Evolutionary conservation across 345 rosid genomes (phyloP), one percentile per base, ranked within the genome.

Genomic region (Trapa incisa): DNA sequence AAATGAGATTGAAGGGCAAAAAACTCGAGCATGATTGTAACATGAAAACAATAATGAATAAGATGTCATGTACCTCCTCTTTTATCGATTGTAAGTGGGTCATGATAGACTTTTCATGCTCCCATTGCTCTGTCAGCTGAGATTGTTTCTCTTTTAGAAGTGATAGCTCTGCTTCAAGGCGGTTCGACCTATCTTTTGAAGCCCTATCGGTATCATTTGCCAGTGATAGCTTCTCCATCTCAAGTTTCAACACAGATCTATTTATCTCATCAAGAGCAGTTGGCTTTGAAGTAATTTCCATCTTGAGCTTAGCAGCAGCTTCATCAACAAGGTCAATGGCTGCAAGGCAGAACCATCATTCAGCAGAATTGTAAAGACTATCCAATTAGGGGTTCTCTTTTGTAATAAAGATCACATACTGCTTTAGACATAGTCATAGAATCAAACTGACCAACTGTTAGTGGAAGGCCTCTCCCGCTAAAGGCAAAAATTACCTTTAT

Each of bases 221-320:
- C 52, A 95, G 97, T 41, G 98, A 95, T 0, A 95, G 84, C 77
- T 91, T 89, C 85, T 95, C 99, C 98, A 91, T 91, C 82, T 95
- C 99, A 38, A 95, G 82, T 76, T 95, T 95, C 77, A 91, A 66
- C 47, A 95, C 98, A 0, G 98, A 78, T 17, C 98, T 91, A 75
- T 95, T 85, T 66, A 95, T 91, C 81, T 89, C 99, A 70, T 95
- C 98, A 5, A 95, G 98, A 58, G 91, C 94, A 68, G 96, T 91
- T 60, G 99, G 99, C 74, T 95, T 95, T 37, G 99, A 91, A 63
- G 99, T 95, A 66, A 95, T 95, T 72, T 91, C 99, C 99, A 95
- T 95, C 77, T 95, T 95, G 79, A 95, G 70, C 76, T 95, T 91
- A 48, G 99, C 98, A 5, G 98, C 98, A 32, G 98, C 99, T 84